Evolutionary conservation across 2,329 filamentous ascomycete genomes (phyloP).

Genomic region (Ophiostoma australiae): DNA sequence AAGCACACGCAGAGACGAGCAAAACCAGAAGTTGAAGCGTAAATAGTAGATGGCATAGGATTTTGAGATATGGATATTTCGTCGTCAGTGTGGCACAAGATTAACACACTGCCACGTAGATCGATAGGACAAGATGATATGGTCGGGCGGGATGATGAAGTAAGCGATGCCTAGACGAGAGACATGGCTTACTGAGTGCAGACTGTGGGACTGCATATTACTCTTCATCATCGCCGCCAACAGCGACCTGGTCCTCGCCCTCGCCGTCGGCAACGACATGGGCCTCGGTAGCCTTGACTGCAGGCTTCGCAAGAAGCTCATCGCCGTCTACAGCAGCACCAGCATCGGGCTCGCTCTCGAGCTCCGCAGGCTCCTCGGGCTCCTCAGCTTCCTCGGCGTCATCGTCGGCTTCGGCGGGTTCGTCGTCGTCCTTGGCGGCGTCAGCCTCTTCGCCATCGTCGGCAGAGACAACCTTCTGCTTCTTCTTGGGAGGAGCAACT

Average conservation of each 20-base stretch:
- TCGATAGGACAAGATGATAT: not conserved
- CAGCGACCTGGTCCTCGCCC: constrained; percentile 22
- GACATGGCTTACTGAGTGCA: not conserved
- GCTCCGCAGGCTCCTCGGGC: constrained; percentile 33
- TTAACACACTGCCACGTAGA: not conserved
- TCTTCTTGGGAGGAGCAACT: constrained; percentile 46
- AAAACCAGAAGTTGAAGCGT: not conserved
- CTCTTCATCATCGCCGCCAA: constrained; percentile 27
- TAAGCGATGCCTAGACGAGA: not conserved
- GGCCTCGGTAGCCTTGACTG: constrained; percentile 23
- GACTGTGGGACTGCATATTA: constrained; percentile 7
- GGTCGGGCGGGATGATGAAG: not conserved
- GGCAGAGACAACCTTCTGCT: constrained; percentile 44
- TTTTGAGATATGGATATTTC: not conserved
- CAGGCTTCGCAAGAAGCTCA: constrained; percentile 22
- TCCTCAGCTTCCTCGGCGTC: constrained; percentile 30
- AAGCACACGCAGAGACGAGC: not conserved
- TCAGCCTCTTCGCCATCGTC: constrained; percentile 29
- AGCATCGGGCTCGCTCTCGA: constrained; percentile 32
- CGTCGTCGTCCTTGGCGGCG: constrained; percentile 31
- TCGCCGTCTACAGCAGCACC: constrained; percentile 22
- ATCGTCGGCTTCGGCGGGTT: constrained; percentile 29
- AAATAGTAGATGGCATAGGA: not conserved
- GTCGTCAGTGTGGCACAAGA: not conserved
- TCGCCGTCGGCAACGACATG: constrained; percentile 21